Conservation (phyloP, 129 eudicot species). For the Scalesia atractyloides region DNA sequence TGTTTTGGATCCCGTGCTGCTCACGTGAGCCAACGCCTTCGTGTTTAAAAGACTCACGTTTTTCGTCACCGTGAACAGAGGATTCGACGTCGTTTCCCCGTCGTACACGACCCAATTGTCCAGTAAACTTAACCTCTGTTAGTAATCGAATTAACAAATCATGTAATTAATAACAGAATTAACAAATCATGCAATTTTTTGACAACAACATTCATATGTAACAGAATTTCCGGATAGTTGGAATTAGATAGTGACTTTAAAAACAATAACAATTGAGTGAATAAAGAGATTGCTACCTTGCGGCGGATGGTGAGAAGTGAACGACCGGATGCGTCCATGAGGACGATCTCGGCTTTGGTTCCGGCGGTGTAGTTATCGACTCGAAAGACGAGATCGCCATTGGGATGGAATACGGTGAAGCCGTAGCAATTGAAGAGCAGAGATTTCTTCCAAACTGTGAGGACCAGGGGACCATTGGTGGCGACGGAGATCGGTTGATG, state of each 20-base stretch:
- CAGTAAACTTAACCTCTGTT: constrained; percentile 47
- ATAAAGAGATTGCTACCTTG: constrained; percentile 24
- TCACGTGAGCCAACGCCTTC: constrained; percentile 38
- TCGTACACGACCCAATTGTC: constrained; percentile 61
- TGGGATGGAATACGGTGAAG: constrained; percentile 66
- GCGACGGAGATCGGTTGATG: background rate
- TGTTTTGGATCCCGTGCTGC: constrained; percentile 19
- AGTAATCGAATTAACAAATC: background rate
- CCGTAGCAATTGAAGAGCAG: constrained; percentile 69
- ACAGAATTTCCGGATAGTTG: no score
- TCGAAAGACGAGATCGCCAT: constrained; percentile 63
- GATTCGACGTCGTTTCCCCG: constrained; percentile 43
- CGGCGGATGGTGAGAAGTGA: constrained; percentile 49
- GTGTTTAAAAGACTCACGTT: constrained; percentile 48
- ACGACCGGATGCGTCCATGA: constrained; percentile 69
- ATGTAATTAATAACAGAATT: background rate
- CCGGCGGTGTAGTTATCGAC: constrained; percentile 63
- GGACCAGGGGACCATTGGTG: constrained; percentile 19
- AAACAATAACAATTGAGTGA: no score
- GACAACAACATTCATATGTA: no score
- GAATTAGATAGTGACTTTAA: no score
- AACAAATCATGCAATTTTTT: background rate
- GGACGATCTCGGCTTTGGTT: constrained; percentile 45
- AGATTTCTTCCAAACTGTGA: constrained; percentile 82
- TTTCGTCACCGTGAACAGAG: constrained; percentile 51